Percentiles rank a stretch among this genome's conserved stretches.
phyloP scores from a whole-genome alignment of 768 basidiomycete genomes.

The Boletales sp. region DNA sequence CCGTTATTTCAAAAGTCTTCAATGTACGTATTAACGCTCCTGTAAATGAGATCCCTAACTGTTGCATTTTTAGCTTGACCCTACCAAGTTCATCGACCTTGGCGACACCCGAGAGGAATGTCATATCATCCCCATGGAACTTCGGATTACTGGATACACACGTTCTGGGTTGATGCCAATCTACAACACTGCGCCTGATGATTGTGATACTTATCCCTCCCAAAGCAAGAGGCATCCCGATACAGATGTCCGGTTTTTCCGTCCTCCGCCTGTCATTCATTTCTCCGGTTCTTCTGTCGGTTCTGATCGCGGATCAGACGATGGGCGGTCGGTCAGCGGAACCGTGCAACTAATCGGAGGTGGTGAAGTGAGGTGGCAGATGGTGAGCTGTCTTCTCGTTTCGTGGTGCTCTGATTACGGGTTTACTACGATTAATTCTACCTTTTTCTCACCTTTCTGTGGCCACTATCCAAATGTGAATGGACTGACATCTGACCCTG shows the following conservation, averaged over 20 bases:
- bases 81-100: conserved; percentile 29
- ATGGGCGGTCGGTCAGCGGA: conserved; percentile 37
- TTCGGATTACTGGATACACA: conserved; percentile 41
- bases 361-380: conserved; percentile 48
- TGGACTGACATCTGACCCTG: not conserved
- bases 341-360: conserved; percentile 47
- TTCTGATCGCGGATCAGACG: conserved; percentile 30
- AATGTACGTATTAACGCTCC: conserved; percentile 11
- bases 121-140: conserved; percentile 50
- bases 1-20: conserved; percentile 14
- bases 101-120: conserved; percentile 39
- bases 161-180: conserved; percentile 22
- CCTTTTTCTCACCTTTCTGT: too few relatives aligned
- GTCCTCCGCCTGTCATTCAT: conserved; percentile 48
- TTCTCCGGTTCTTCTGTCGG: conserved; percentile 45
- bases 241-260: conserved; percentile 19
- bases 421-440: not conserved
- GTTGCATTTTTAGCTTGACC: conserved; percentile 16
- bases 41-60: not conserved
- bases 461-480: not conserved
- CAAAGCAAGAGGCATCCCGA: not conserved
- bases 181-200: conserved; percentile 1
- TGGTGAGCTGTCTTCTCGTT: conserved; percentile 32
- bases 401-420: too few relatives aligned
- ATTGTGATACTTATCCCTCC: conserved; percentile 16